These are phyloP conservation scores for Neospermospora avenae DNA, from an alignment of 2,329 filamentous ascomycete genomes.

Conservation along the genomic window DNA sequence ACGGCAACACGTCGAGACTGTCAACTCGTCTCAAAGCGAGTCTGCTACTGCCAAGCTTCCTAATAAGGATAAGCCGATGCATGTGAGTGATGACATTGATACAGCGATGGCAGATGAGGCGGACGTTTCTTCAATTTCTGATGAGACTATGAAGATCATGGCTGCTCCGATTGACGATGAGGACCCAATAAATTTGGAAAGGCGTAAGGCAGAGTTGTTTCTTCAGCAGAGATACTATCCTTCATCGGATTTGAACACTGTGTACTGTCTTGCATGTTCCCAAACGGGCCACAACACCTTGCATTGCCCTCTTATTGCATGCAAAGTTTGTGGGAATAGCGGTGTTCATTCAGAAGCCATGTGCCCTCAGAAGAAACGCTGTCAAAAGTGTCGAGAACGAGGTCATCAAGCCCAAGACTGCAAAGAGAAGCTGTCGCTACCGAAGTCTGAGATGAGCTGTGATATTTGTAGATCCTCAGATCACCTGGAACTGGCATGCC, in stretches of 20 bases:
- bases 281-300: conserved; percentile 44
- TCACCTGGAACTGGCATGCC: conserved; percentile 60
- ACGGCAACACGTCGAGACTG: too few relatives aligned
- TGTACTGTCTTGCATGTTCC: conserved; percentile 50
- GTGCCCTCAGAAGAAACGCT: conserved; percentile 51
- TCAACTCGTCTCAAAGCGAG: neutral
- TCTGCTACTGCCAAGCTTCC: neutral
- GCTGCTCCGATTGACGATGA: neutral
- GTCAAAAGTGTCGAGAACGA: conserved; percentile 57
- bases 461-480: conserved; percentile 53
- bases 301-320: conserved; percentile 45
- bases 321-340: conserved; percentile 45
- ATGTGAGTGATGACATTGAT: neutral
- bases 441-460: conserved; percentile 56
- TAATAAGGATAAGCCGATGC: neutral
- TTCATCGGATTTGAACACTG: conserved; percentile 31
- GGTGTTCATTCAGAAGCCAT: conserved; percentile 45
- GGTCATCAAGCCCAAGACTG: conserved; percentile 56
- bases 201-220: conserved; percentile 11
- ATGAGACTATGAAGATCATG: neutral
- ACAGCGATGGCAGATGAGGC: neutral
- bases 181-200: neutral
- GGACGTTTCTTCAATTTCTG: neutral
- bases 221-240: conserved; percentile 48
- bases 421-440: conserved; percentile 50